A percentile compares a stretch with the other conserved stretches of the same genome.
These are phyloP conservation scores for Mesembryanthemum crystallinum DNA, from an alignment of 148 eudicot genomes.

Conservation along the genomic window DNA sequence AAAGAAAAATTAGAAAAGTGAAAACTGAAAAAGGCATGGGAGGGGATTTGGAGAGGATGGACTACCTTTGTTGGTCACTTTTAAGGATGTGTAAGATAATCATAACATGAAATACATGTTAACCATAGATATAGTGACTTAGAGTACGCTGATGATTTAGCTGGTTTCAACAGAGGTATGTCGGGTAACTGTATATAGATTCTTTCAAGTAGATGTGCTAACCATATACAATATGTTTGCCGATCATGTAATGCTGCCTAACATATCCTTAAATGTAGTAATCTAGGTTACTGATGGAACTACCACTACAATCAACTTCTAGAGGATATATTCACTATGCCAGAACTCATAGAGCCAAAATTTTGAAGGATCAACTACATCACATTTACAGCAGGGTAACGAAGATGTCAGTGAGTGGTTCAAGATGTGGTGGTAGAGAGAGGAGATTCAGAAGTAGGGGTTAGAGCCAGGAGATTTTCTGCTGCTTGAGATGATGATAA, in stretches of 20 bases:
- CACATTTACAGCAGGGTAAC: constrained; percentile 11
- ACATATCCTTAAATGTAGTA: not conserved
- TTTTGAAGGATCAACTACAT: constrained; percentile 11
- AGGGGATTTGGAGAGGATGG: too few species aligned
- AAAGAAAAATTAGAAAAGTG: too few species aligned
- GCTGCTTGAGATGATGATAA: constrained; percentile 10
- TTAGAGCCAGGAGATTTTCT: constrained; percentile 8
- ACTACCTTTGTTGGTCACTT: too few species aligned
- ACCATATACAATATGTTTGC: not conserved
- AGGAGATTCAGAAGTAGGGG: constrained; percentile 28
- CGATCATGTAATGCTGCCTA: not conserved
- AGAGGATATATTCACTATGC: constrained; percentile 22
- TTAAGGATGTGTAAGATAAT: not conserved
- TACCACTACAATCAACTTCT: not conserved
- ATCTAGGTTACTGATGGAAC: not conserved
- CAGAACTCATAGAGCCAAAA: constrained; percentile 17
- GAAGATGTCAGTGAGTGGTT: not conserved
- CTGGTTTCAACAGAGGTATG: not conserved
- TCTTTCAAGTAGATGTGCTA: not conserved
- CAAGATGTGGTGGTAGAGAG: constrained; percentile 32
- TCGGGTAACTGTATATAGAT: not conserved
- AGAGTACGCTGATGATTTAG: not conserved
- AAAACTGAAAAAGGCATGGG: too few species aligned
- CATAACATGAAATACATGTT: not conserved
- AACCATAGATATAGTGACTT: not conserved